Conservation (phyloP, 345 rosid genomes). For the Erysimum cheiranthoides region DNA sequence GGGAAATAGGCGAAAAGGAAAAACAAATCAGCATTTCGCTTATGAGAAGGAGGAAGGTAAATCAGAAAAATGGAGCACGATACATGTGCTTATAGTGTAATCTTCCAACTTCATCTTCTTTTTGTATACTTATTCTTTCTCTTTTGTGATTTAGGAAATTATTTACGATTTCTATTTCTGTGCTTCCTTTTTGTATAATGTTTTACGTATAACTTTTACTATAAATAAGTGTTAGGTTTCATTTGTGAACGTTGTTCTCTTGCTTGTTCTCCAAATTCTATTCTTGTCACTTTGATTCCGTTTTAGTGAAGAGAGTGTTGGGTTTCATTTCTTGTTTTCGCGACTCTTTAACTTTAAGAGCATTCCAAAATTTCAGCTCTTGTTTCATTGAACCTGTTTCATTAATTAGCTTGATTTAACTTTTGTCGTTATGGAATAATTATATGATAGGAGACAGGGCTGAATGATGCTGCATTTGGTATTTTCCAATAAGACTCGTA, state of each 20-base stretch:
- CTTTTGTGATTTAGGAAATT: background rate
- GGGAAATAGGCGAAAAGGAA: background rate
- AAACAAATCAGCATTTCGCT: background rate
- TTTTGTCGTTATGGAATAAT: background rate
- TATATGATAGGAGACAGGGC: constrained; percentile 42
- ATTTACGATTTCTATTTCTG: background rate
- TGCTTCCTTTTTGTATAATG: background rate
- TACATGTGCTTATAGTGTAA: constrained; percentile 66
- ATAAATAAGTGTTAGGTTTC: background rate
- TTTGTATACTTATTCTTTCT: constrained; percentile 29
- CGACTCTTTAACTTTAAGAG: background rate
- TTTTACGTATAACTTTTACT: background rate
- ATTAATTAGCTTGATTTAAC: background rate
- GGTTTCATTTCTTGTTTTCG: background rate
- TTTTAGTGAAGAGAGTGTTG: background rate
- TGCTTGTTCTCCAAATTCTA: background rate
- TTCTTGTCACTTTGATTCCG: background rate
- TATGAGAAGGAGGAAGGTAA: background rate
- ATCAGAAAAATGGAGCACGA: constrained; percentile 58
- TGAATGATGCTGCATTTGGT: constrained; percentile 77
- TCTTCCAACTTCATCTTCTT: constrained; percentile 67
- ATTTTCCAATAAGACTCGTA: constrained; percentile 31
- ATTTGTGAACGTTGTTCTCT: background rate
- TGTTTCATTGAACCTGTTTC: background rate
- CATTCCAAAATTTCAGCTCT: background rate